Evolutionary conservation across 2,329 filamentous ascomycete species (phyloP), one percentile per base, ranked within the genome.

Genomic region (Hypocrella siamensis): DNA sequence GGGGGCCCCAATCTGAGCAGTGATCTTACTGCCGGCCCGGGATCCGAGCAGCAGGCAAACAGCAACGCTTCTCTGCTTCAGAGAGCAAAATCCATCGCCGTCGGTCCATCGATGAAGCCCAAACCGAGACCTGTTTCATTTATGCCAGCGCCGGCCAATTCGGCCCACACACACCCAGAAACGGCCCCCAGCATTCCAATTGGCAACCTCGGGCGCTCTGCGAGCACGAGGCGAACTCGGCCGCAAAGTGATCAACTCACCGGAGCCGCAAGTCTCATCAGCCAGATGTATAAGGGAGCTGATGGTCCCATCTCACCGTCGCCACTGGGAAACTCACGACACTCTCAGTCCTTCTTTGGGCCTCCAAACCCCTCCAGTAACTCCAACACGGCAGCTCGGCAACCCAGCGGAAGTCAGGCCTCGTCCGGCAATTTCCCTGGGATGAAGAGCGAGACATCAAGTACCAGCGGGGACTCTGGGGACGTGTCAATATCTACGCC

Each of bases 231-330:
- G 38, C 64, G 63, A 36, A 50, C 51, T 31, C 60, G 73, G 25
- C 74, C 74, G 34, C 70, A 70, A 57, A 75, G 70, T 44, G 73
- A 78, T 44, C 73, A 78, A 51, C 70, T 60, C 46, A 67, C 67
- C 1, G 58, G 58, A 28, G 75, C 75, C 14, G 79, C 81, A 6
- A 73, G 68, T 37, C 70, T 93, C 19, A 78, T 93, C 30, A 83
- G 82, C 45, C 85, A 86, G 53, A 93, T 93, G 80, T 92, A 92
- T 59, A 78, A 77, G 46, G 79, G 79, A 11, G 70, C 75, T 8
- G 69, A 79, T 16, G 67, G 71, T 4, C 67, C 74, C 7, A 62
- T 70, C 27, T 79, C 75, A 16, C 65, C 72, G 28, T 60, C 67
- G 28, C 60, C 67, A 4, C 57, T 75, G 17, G 60, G 60, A 42